Evolutionary conservation across 352 stramenopile species (phyloP), one percentile per base, ranked within the genome.

Genomic region (Phytopythium mirpurense): DNA sequence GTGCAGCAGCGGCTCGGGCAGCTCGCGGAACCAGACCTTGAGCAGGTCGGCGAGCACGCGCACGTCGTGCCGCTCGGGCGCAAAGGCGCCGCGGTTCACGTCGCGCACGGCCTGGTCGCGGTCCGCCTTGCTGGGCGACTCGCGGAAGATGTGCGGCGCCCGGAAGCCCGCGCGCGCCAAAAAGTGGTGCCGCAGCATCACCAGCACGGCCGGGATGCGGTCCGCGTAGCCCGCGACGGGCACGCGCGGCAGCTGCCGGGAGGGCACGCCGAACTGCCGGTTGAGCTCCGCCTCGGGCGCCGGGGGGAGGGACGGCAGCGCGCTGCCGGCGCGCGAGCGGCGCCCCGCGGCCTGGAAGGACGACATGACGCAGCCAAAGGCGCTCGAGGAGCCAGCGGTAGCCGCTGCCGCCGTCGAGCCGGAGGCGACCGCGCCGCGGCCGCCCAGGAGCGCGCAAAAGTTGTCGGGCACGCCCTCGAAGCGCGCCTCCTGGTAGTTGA

Each of bases 1-100:
- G 59, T 95, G 84, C 45, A 96, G 65, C 40, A 96, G 79, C 23
- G 81, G 82, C n/a, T 82, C 57, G 0, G 85, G 79, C 0, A 96
- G 70, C 38, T 95, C 83, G 1, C 88, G 78, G 60, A 96, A 96
- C 78, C 81, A 96, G 38, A 95, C 58, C 58, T 96, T 96, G 65
- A 96, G 86, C 3, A 96, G 66, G 57, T 96, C 89, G 0, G 83
- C 88, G 10, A 95, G 60, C 42, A 96, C 82, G 26, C 89, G 81
- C 42, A 94, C 78, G 43, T 96, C 86, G 29, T 82, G 67, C 19
- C 60, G 62, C 1, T 64, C 72, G 29, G 82, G 85, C 31, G 54
- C 60, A 52, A 93, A 93, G 37, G 70, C 77, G 15, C 84, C 86
- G 15, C 76, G 74, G 55, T 96, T 93, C 60, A 96, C 90, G 49